Evolutionary conservation across 2,329 filamentous ascomycete species (phyloP), one percentile per base, ranked within the genome.

Genomic region (Thielaviopsis euricoi): DNA sequence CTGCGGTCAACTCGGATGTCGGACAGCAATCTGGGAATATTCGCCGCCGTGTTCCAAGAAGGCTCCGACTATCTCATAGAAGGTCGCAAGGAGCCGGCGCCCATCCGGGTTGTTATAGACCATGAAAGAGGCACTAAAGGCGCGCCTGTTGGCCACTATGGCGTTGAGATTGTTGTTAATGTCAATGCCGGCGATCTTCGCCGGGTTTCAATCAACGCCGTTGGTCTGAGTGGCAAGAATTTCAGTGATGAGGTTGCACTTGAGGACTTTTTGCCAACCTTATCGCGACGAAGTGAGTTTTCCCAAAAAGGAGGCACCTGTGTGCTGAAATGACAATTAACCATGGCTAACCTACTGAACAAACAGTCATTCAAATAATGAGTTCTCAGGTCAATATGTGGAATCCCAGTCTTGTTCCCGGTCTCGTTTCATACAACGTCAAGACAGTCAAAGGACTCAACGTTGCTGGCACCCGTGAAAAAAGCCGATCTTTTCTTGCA

Each of bases 391-490:
- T 86, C 67, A 80, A 80, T 60, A 76, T 85, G 48, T 78, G 77
- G 55, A 88, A 89, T 62, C 72, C 77, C 9, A 70, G 74, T 13
- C 71, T 90, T 46, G 79, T 84, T 0, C 77, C 83, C 3, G 79
- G 85, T 0, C 73, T 95, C 61, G 78, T 95, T 3, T 83, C 83
- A 12, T 88, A 86, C 63, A 86, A 95, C 66, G 82, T 83, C 52
- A 89, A 89, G 61, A 81, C 87, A 2, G 74, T 95, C 26, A 83
- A 84, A 37, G 81, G 82, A 3, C 72, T 95, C 23, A 79, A 78
- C 52, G 74, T 87, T 48, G 74, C 80, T 21, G 74, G 80, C 33
- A 78, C 83, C 48, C 76, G 78, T 0, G 81, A 83, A 65, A 86
- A 81, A 67, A 78, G 81, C 12, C 78, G 78, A 57, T 83, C 82